A percentile compares a stretch with the other conserved stretches of the same genome.
These are phyloP conservation scores for Chytriomyces confervae DNA, from an alignment of 192 early-diverging fungal species.

Conservation along the genomic window DNA sequence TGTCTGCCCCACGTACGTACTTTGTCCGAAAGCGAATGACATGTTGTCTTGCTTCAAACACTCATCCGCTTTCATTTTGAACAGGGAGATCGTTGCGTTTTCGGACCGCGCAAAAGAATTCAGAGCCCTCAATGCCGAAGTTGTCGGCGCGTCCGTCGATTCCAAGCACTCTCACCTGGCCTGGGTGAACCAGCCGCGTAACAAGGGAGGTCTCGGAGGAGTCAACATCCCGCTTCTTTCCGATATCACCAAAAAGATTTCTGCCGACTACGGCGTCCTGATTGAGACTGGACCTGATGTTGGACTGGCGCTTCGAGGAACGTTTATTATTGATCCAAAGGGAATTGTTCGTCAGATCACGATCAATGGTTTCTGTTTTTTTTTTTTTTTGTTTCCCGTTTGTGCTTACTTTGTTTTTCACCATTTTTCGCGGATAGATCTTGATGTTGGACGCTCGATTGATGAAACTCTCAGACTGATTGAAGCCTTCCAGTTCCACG, in stretches of 20 bases:
- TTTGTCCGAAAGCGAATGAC: slow-evolving; percentile 40
- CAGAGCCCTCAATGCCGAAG: slow-evolving; percentile 74
- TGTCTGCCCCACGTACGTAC: slow-evolving; percentile 94
- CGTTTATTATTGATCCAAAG: slow-evolving; percentile 92
- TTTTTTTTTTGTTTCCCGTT: slow-evolving; percentile 23
- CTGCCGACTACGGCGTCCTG: slow-evolving; percentile 86
- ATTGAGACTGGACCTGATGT: slow-evolving; percentile 71
- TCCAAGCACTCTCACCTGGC: slow-evolving; percentile 85
- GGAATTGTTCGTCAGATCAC: slow-evolving; percentile 85
- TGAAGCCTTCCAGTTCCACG: slow-evolving; percentile 92
- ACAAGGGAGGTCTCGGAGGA: slow-evolving; percentile 89
- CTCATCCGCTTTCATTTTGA: background rate
- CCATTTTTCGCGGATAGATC: slow-evolving; percentile 52
- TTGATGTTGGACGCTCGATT: slow-evolving; percentile 54
- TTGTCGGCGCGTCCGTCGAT: slow-evolving; percentile 49
- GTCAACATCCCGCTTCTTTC: slow-evolving; percentile 89
- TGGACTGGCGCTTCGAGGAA: slow-evolving; percentile 75
- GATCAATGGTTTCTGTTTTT: slow-evolving; percentile 72
- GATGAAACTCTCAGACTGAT: slow-evolving; percentile 89
- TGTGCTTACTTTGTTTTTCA: slow-evolving; percentile 86
- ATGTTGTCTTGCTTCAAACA: background rate
- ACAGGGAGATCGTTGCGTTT: slow-evolving; percentile 58
- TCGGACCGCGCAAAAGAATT: slow-evolving; percentile 85
- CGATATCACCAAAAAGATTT: slow-evolving; percentile 88
- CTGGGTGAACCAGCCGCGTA: slow-evolving; percentile 83